These are phyloP conservation scores for Scenedesmus sp. DNA, from an alignment of 163 green algal species.

Conservation along the genomic window DNA sequence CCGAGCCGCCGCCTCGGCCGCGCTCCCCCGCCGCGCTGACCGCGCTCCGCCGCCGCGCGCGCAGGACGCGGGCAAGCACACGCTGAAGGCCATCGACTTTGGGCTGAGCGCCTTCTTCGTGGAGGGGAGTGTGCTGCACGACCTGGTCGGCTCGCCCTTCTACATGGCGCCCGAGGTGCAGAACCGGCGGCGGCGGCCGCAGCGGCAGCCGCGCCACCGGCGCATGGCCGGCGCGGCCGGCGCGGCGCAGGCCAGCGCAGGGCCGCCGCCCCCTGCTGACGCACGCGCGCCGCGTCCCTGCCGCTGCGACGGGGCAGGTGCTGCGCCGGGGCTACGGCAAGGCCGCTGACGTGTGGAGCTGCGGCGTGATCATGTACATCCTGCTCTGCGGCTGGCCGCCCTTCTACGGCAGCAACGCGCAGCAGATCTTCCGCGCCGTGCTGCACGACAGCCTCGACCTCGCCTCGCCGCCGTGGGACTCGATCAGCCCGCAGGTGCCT, in stretches of 20 bases:
- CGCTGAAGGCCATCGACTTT: constrained; percentile 92
- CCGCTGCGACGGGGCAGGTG: too few species aligned
- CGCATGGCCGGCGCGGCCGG: background rate
- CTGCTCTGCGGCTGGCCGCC: constrained; percentile 93
- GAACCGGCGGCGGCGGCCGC: too few species aligned
- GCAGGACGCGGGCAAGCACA: constrained; percentile 32
- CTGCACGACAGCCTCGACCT: constrained; percentile 75
- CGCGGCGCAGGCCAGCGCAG: too few species aligned
- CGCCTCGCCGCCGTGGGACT: constrained; percentile 69
- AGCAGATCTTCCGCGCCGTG: constrained; percentile 81
- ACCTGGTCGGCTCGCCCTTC: constrained; percentile 92
- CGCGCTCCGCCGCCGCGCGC: too few species aligned
- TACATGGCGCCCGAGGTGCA: constrained; percentile 94
- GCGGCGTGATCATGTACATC: constrained; percentile 97
- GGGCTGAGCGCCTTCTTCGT: constrained; percentile 86
- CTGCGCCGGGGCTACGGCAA: constrained; percentile 57
- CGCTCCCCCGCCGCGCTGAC: too few species aligned
- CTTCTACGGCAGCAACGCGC: constrained; percentile 81
- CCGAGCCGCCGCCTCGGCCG: too few species aligned
- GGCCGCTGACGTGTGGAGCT: constrained; percentile 89
- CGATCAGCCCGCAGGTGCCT: constrained; percentile 52
- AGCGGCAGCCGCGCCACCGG: background rate
- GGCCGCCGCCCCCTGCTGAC: too few species aligned
- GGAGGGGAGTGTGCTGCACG: constrained; percentile 73
- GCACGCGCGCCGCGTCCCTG: too few species aligned